Evolutionary conservation across 108 stramenopile species (phyloP).

Genomic region (Asterionellopsis glacialis): DNA sequence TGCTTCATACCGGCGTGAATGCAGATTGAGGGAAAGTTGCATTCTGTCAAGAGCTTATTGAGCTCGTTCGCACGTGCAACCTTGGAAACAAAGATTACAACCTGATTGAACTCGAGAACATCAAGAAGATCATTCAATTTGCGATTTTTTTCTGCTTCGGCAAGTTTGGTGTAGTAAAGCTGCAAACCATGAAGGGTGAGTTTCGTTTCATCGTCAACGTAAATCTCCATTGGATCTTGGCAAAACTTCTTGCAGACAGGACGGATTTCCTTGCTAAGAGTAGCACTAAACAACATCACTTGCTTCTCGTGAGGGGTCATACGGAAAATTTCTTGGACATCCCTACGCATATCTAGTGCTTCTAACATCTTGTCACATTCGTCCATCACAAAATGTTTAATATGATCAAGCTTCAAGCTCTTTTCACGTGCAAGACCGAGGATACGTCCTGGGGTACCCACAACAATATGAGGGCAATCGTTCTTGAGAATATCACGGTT

Average conservation of each 20-base stretch:
- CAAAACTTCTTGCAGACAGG: constrained; percentile 99
- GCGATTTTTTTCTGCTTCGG: constrained; percentile 97
- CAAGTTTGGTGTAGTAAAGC: constrained; percentile 96
- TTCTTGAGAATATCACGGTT: constrained; percentile 91
- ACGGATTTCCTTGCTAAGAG: constrained; percentile 96
- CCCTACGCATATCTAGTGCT: constrained; percentile 95
- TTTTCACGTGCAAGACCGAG: constrained; percentile 90
- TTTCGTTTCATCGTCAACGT: constrained; percentile 99
- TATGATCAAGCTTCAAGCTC: constrained; percentile 87
- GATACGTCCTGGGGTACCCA: constrained; percentile 98
- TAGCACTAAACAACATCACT: constrained; percentile 98
- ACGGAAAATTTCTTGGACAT: constrained; percentile 98
- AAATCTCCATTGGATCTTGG: constrained; percentile 99
- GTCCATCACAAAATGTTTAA: constrained; percentile 99
- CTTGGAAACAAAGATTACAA: constrained; percentile 99
- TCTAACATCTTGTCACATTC: constrained; percentile 99
- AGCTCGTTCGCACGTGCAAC: constrained; percentile 92
- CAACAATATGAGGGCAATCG: constrained; percentile 95
- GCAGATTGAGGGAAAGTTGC: constrained; percentile 99
- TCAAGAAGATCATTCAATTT: constrained; percentile 98
- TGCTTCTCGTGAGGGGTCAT: constrained; percentile 99
- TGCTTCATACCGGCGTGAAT: constrained; percentile 96
- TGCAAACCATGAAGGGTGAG: constrained; percentile 99
- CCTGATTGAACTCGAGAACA: constrained; percentile 99
- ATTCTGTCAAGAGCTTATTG: constrained; percentile 92